Conservation (phyloP, 148 eudicot species). For the Polygonum aviculare region DNA sequence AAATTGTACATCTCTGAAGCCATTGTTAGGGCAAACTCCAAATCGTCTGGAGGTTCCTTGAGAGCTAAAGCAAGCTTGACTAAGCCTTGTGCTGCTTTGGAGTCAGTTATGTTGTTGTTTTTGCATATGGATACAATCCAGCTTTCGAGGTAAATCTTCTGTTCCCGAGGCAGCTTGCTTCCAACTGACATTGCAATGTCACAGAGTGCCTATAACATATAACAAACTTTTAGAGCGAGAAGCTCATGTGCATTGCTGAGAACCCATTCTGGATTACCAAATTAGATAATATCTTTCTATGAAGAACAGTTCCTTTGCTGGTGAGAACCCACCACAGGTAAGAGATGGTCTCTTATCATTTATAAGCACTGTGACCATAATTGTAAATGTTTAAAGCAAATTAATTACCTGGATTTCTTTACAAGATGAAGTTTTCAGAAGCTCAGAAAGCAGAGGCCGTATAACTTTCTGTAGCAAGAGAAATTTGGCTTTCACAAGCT, state of each 20-base stretch:
- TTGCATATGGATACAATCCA: slow-evolving; percentile 36
- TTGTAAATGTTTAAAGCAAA: background rate
- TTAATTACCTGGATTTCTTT: slow-evolving; percentile 43
- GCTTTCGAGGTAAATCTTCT: slow-evolving; percentile 28
- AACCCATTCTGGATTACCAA: too few species aligned
- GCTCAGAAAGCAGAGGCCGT: slow-evolving; percentile 32
- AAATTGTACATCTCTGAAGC: slow-evolving; percentile 29
- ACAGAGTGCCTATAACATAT: slow-evolving; percentile 32
- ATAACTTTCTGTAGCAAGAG: slow-evolving; percentile 30
- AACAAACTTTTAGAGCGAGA: background rate
- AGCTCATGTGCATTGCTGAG: background rate
- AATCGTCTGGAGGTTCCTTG: slow-evolving; percentile 34
- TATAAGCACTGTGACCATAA: background rate
- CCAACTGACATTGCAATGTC: slow-evolving; percentile 38
- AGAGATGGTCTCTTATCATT: background rate
- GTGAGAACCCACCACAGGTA: too few species aligned
- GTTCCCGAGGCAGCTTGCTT: slow-evolving; percentile 25
- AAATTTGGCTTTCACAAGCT: slow-evolving; percentile 20
- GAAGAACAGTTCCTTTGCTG: too few species aligned
- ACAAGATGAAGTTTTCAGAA: slow-evolving; percentile 34
- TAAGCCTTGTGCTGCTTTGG: slow-evolving; percentile 38
- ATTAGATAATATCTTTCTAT: too few species aligned
- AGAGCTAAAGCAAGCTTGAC: slow-evolving; percentile 22
- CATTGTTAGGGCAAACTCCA: slow-evolving; percentile 37
- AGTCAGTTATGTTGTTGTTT: slow-evolving; percentile 20